A percentile compares a stretch with the other conserved stretches of the same genome.
Evolutionary conservation across 2,329 filamentous ascomycete genomes (phyloP).

Genomic region (Thelonectria rubi): DNA sequence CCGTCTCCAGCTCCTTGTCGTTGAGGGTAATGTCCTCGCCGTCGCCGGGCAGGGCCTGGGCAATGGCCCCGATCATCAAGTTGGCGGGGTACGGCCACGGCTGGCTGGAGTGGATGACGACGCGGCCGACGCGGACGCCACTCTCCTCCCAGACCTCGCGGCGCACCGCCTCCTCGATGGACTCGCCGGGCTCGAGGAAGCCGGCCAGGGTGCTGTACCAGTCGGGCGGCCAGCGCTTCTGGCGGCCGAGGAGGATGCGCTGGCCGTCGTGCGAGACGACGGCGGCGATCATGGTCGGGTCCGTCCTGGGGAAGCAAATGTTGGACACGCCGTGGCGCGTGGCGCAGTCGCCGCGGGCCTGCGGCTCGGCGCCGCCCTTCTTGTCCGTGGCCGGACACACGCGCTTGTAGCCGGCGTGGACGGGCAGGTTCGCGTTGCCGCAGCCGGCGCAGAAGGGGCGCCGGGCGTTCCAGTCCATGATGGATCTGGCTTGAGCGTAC

Average conservation of each 20-base stretch:
- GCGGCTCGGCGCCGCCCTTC: slow-evolving; percentile 54
- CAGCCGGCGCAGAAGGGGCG: slow-evolving; percentile 94
- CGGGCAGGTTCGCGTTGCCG: slow-evolving; percentile 80
- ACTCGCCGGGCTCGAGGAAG: slow-evolving; percentile 87
- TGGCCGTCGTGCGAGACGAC: slow-evolving; percentile 83
- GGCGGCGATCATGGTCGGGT: slow-evolving; percentile 95
- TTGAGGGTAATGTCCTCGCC: slow-evolving; percentile 87
- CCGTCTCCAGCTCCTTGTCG: slow-evolving; percentile 90
- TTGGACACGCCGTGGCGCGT: slow-evolving; percentile 90
- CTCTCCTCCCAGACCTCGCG: slow-evolving; percentile 89
- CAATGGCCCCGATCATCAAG: slow-evolving; percentile 88
- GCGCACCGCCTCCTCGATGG: slow-evolving; percentile 83
- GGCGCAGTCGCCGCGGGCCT: slow-evolving; percentile 74
- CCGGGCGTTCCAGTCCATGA: slow-evolving; percentile 93
- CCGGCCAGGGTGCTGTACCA: slow-evolving; percentile 93
- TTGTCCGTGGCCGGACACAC: slow-evolving; percentile 78
- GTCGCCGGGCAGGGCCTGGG: slow-evolving; percentile 75
- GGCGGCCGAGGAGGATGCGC: slow-evolving; percentile 82
- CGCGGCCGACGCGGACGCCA: slow-evolving; percentile 78
- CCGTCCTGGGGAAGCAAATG: slow-evolving; percentile 88
- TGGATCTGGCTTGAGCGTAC: slow-evolving; percentile 86
- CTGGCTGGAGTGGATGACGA: slow-evolving; percentile 84
- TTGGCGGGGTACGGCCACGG: slow-evolving; percentile 89
- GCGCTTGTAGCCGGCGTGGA: slow-evolving; percentile 83
- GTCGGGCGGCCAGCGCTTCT: slow-evolving; percentile 81